Conservation (phyloP, 139 green algal species). For the Monoraphidium neglectum region DNA sequence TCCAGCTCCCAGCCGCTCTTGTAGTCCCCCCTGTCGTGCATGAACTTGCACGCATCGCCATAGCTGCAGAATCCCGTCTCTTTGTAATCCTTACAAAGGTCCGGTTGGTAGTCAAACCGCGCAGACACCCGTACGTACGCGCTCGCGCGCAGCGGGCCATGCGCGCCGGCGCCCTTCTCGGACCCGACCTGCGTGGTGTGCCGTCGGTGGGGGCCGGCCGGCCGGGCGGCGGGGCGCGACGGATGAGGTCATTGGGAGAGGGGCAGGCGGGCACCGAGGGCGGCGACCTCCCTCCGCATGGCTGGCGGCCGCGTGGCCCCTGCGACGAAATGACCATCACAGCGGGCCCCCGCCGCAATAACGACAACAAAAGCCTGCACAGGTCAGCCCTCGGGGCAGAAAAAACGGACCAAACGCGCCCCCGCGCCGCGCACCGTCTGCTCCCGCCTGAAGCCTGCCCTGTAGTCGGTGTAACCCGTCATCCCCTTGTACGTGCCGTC, state of each 20-base stretch:
- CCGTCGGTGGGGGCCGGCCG: too few species aligned
- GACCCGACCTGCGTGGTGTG: constrained; percentile 36
- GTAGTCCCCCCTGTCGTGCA: constrained; percentile 99
- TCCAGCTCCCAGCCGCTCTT: constrained; percentile 95
- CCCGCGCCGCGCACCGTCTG: constrained; percentile 30
- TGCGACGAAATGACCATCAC: too few species aligned
- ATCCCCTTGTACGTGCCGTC: constrained; percentile 79
- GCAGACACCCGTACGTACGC: constrained; percentile 47
- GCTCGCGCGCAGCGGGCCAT: constrained; percentile 86
- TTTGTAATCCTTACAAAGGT: constrained; percentile 96
- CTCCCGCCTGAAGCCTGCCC: constrained; percentile 63
- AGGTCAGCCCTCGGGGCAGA: too few species aligned
- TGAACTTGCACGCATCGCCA: constrained; percentile 98
- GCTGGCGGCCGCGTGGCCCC: too few species aligned
- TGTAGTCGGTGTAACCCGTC: constrained; percentile 82
- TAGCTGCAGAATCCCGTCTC: constrained; percentile 97
- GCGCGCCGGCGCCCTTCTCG: constrained; percentile 73
- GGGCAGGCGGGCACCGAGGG: too few species aligned
- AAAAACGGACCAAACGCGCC: too few species aligned
- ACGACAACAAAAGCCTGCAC: too few species aligned
- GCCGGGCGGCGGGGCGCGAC: too few species aligned
- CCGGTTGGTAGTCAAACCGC: constrained; percentile 96
- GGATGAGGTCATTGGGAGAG: too few species aligned
- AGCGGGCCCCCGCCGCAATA: too few species aligned
- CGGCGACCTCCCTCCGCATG: too few species aligned